Conservation (phyloP, 495 filamentous ascomycete genomes). For the Hypoxylon fuscum region DNA sequence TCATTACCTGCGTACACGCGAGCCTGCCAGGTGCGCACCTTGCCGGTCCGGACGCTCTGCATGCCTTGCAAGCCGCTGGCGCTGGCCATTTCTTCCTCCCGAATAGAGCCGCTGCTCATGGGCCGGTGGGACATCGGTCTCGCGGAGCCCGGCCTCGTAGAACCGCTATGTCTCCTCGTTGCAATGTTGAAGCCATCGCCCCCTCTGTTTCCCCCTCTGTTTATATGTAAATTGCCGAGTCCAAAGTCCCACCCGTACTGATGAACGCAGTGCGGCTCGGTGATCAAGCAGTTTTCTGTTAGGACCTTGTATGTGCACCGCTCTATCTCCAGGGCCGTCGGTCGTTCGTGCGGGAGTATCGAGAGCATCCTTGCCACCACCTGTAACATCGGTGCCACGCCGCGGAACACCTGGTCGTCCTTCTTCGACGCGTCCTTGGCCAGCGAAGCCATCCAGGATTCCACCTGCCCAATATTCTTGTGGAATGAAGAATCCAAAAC, state of each 20-base stretch:
- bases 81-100: conserved; percentile 29
- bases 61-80: conserved; percentile 40
- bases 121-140: conserved; percentile 13
- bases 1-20: conserved; percentile 54
- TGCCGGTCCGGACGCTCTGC: conserved; percentile 39
- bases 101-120: conserved; percentile 22
- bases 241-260: conserved; percentile 48
- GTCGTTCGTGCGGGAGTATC: conserved; percentile 54
- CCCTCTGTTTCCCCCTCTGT: conserved; percentile 14
- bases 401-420: conserved; percentile 62
- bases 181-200: conserved; percentile 34
- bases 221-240: conserved; percentile 40
- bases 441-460: conserved; percentile 77
- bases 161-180: conserved; percentile 29
- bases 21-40: conserved; percentile 51
- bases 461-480: conserved; percentile 77
- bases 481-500: conserved; percentile 84
- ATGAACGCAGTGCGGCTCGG: conserved; percentile 57
- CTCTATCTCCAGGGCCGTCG: conserved; percentile 55
- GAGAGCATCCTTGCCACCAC: conserved; percentile 58
- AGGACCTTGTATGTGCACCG: conserved; percentile 56
- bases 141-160: conserved; percentile 25
- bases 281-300: conserved; percentile 52
- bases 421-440: conserved; percentile 74
- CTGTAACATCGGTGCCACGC: conserved; percentile 56